These are phyloP conservation scores for Physcomitrellopsis africana DNA, from an alignment of 225 moss, liverwort and hornwort species.

Conservation along the genomic window DNA sequence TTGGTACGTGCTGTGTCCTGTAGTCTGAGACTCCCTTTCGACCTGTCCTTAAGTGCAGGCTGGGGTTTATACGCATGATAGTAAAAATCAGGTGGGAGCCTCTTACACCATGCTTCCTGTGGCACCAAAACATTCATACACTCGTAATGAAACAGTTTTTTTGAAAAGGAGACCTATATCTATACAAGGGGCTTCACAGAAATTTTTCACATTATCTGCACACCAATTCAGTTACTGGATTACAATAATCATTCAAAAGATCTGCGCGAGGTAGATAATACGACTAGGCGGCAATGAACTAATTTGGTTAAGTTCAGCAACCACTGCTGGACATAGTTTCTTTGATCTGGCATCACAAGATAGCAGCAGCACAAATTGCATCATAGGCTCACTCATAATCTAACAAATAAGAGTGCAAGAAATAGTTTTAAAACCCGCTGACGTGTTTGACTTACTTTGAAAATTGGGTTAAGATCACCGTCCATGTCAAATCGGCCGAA, in stretches of 20 bases:
- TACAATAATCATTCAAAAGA: not conserved
- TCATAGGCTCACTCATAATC: constrained; percentile 5
- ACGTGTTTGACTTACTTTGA: constrained; percentile 62
- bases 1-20: constrained; percentile 67
- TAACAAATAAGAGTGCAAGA: constrained; percentile 10
- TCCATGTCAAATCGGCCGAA: constrained; percentile 74
- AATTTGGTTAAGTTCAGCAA: not conserved
- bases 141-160: not conserved
- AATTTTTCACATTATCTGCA: not conserved
- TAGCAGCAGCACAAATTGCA: not conserved
- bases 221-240: not conserved
- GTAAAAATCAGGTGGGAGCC: constrained; percentile 53
- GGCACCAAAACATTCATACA: constrained; percentile 32
- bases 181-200: not conserved
- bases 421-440: not conserved
- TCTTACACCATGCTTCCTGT: constrained; percentile 93
- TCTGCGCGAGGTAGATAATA: not conserved
- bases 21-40: constrained; percentile 52
- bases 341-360: constrained; percentile 1
- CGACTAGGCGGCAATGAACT: not conserved
- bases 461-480: constrained; percentile 69
- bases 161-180: not conserved
- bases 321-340: not conserved
- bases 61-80: constrained; percentile 55
- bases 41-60: constrained; percentile 59